Percentiles rank a stretch among this genome's conserved stretches.
Conservation (phyloP, 495 filamentous ascomycete species). For the Penicillium riverlandense region DNA sequence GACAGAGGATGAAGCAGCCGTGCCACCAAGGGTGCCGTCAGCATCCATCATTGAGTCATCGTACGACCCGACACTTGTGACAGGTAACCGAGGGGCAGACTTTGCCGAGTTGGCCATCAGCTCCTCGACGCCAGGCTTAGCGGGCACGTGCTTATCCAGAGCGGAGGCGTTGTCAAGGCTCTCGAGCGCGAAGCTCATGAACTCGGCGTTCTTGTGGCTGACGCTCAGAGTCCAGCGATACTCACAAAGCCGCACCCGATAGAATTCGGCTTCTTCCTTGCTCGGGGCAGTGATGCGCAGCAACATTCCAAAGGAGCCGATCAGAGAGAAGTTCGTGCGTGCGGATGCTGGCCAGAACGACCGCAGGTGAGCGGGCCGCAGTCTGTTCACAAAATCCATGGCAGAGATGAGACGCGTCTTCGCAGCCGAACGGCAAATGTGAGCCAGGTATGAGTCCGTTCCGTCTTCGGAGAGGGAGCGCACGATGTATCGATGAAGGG, state of each 20-base stretch:
- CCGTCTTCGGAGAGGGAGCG: conserved; percentile 39
- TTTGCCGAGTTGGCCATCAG: conserved; percentile 37
- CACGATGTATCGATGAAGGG: conserved; percentile 54
- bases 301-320: conserved; percentile 53
- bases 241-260: conserved; percentile 74
- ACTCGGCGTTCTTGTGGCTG: conserved; percentile 69
- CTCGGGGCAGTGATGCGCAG: conserved; percentile 83
- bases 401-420: conserved; percentile 51
- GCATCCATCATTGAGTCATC: conserved; percentile 18
- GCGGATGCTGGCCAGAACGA: conserved; percentile 51
- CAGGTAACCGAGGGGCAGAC: conserved; percentile 8
- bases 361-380: conserved; percentile 44
- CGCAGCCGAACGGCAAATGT: conserved; percentile 88
- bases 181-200: conserved; percentile 48
- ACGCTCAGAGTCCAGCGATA: conserved; percentile 93
- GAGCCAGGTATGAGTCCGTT: conserved; percentile 56
- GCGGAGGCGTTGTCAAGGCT: conserved; percentile 38
- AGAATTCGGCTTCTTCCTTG: conserved; percentile 92
- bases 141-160: conserved; percentile 41
- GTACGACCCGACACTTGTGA: conserved; percentile 5
- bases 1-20: conserved; percentile 19
- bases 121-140: conserved; percentile 42
- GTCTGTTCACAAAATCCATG: conserved; percentile 52
- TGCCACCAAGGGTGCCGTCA: conserved; percentile 3
- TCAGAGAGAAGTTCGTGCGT: conserved; percentile 47